Evolutionary conservation across 108 stramenopile genomes (phyloP), one percentile per base, ranked within the genome.

Genomic region (Cyclotella atomus): DNA sequence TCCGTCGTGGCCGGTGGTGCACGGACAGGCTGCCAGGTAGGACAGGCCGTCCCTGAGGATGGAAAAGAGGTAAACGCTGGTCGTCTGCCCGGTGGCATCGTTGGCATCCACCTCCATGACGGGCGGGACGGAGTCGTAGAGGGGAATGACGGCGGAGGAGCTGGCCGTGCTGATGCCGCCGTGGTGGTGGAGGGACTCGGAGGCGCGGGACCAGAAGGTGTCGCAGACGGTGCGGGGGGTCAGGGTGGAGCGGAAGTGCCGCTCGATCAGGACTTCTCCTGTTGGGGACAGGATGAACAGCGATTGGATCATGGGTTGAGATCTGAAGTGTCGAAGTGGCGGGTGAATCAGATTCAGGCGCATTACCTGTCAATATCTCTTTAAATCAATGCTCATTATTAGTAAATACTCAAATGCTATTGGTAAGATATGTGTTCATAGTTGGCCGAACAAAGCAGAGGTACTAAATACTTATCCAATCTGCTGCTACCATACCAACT

Each of bases 181-280:
- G 67, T 94, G 93, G 59, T 94, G 93, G 62, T 90, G 85, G 32
- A 91, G 83, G 16, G 81, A 78, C 41, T 77, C 87, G 43, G 85
- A 87, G 19, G 89, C 92, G 68, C 86, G 83, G 19, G 86, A 86
- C 96, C 96, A 97, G 82, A 92, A 97, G 67, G 73, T 77, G 47
- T 95, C 92, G 71, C 92, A 93, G 44, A 94, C 88, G 9, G 84
- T 77, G 24, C 96, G 91, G 49, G 87, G 77, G 30, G 89, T 89
- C 23, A 85, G 70, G 34, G 83, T 79, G 34, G 89, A 91, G 21
- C 96, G 92, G 75, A 94, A 95, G 76, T 97, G 96, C 15, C 94
- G 89, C 72, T 97, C 96, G 70, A 97, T 92, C 50, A 97, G 69
- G 36, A 95, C 88, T 82, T 97, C 96, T 21, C 96, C 94, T 1